phyloP scores from a whole-genome alignment of 2,329 filamentous ascomycete species.

The Pyricularia grisea region DNA sequence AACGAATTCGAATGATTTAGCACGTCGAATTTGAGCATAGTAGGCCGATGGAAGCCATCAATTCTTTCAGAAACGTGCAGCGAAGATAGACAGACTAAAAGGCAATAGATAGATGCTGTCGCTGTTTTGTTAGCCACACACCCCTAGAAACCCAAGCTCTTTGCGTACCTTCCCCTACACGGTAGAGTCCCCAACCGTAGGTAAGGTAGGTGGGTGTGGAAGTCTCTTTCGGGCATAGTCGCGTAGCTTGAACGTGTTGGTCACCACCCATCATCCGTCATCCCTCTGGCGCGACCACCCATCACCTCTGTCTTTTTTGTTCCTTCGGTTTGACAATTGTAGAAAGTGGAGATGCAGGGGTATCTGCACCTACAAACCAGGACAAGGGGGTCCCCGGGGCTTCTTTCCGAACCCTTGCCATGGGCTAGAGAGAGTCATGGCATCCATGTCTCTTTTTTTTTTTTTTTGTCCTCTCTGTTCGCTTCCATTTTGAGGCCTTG shows the following conservation, averaged over 20 bases:
- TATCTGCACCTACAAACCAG: not conserved
- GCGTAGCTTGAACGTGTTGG: not conserved
- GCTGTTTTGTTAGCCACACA: not conserved
- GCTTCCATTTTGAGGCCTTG: not conserved
- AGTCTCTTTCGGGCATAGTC: not conserved
- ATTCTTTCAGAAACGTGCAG: not conserved
- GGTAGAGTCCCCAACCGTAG: not conserved
- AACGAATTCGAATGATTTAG: not conserved
- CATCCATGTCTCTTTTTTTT: not conserved
- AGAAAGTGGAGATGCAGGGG: not conserved
- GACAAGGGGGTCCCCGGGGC: not conserved
- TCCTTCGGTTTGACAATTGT: not conserved
- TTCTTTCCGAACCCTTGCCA: not conserved
- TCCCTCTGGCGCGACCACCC: not conserved
- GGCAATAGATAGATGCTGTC: not conserved
- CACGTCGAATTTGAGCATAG: not conserved
- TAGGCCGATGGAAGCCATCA: not conserved
- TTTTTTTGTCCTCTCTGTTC: not conserved
- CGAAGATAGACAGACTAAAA: not conserved
- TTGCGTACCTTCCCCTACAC: not conserved
- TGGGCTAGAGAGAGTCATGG: not conserved
- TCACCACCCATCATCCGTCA: not conserved
- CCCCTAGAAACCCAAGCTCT: too few species aligned
- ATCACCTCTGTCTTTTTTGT: not conserved
- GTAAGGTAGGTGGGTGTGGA: not conserved